Evolutionary conservation across 2,329 filamentous ascomycete genomes (phyloP), one percentile per base, ranked within the genome.

Genomic region (Fusarium clavum): DNA sequence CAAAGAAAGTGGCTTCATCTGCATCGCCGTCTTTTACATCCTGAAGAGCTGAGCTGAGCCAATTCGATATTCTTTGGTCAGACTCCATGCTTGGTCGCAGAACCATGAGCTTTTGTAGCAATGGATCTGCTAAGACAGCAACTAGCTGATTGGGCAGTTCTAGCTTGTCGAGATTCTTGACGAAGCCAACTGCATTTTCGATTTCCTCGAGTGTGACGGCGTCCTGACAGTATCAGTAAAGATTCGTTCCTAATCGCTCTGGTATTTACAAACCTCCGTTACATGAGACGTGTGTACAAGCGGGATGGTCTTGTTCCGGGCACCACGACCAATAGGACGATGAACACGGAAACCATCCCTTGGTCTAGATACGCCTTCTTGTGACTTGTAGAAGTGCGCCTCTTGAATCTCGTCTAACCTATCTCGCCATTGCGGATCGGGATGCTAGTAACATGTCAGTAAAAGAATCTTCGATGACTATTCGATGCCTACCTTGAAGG

Each of bases 71-170:
- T n/a, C 89, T 83, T 53, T 81, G 81, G 29, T 83, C 79, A 14
- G 83, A 83, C 51, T 84, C 82, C 18, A 82, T 80, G 38, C 87
- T 85, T 3, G 90, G 87, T 52, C 87, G 86, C 30, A 92, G 81
- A n/a, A 92, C 81, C 34, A 93, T 81, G 25, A 95, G 83, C 76
- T 95, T 96, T 77, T 95, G 93, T 2, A 95, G 85, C 30, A 97
- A 82, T 5, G 91, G 91, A 75, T 97, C 92, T 3, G 87, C 88
- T 16, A 97, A 82, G 6, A 92, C 89, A 8, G 94, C 92, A 43
- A 94, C 89, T 3, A 97, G 84, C 79, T 97, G 94, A 68, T 92
- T 94, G 0, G 94, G 94, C 43, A 94, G 82, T 78, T 96, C 92
- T 27, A 97, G 90, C 70, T 86, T 92, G 72, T 97, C 93, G 11